Evolutionary conservation across 768 basidiomycete genomes (phyloP), one percentile per base, ranked within the genome.

Genomic region (Pleurotus tuoliensis): DNA sequence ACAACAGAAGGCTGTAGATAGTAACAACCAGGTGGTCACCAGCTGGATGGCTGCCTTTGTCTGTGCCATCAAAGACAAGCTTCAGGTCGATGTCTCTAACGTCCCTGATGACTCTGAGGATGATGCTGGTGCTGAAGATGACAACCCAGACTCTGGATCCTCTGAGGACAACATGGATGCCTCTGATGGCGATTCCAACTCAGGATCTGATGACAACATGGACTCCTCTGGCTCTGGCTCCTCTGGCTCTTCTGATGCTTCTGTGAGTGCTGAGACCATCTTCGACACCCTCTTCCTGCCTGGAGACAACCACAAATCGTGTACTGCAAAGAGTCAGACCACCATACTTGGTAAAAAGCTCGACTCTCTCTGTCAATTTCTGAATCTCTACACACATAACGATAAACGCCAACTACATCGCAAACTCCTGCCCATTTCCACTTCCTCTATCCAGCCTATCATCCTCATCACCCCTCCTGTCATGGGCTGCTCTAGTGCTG

Each of bases 401-500:
- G 27, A 20, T n/a, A 34, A 25, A 15, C 12, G 34, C 15, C 15
- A 15, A 4, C 34, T 50, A 15, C 11, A 9, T 15, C 48, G 30
- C 22, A 50, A 50, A 50, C 48, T 50, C 25, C 22, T 16, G 1
- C 48, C 48, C 15, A 34, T 50, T 34, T 50, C 48, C 13, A 50
- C 22, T 24, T 12, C 48, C 11, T 25, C 48, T 1, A 50, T 50
- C 7, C 24, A 50, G 27, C 48, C 48, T 30, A 16, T 34, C 11
- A 27, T 27, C 11, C 6, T 50, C 30, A 50, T 50, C 27, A 27
- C 13, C n/a, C 48, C 48, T 27, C 27, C 30, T 25, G 18, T 15
- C 13, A 50, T 50, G 48, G 11, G 34, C 38, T 60, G 59, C 54
- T 18, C 46, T 39, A 55, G 45, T 24, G 30, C 16, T 15, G 47